These are phyloP conservation scores for Bombardia bombarda DNA, from an alignment of 495 filamentous ascomycete genomes.

Conservation along the genomic window DNA sequence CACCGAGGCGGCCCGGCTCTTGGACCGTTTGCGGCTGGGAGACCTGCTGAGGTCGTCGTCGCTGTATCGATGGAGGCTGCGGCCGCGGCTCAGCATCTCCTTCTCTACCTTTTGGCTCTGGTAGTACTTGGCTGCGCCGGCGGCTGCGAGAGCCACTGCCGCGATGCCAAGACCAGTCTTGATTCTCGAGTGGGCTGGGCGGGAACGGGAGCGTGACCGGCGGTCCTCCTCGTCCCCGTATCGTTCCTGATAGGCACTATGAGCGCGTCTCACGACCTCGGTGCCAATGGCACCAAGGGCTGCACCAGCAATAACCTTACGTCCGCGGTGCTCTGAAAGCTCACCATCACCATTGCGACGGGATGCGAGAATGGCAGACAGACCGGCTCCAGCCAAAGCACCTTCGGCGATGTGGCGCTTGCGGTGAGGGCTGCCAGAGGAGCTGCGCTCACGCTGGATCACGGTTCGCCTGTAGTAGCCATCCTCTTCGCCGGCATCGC, in stretches of 20 bases:
- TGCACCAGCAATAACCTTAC: conserved; percentile 71
- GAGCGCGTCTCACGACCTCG: conserved; percentile 64
- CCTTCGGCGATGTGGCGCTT: conserved; percentile 81
- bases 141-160: conserved; percentile 65
- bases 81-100: conserved; percentile 57
- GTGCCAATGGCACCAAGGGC: conserved; percentile 77
- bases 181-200: conserved; percentile 41
- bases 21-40: conserved; percentile 36
- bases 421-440: conserved; percentile 43
- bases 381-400: conserved; percentile 69
- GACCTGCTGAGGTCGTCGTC: conserved; percentile 30
- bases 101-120: conserved; percentile 59
- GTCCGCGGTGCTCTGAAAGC: conserved; percentile 51
- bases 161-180: conserved; percentile 69
- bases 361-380: conserved; percentile 64
- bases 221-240: conserved; percentile 41
- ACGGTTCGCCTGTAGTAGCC: conserved; percentile 39
- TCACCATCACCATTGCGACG: conserved; percentile 56
- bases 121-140: conserved; percentile 71
- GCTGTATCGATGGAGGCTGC: conserved; percentile 56
- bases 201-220: conserved; percentile 51
- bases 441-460: conserved; percentile 37
- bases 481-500: conserved; percentile 41
- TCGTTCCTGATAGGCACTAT: conserved; percentile 62
- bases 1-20: conserved; percentile 59